These are phyloP conservation scores for Saksenaea oblongispora DNA, from an alignment of 371 early-diverging fungal genomes.

Conservation along the genomic window DNA sequence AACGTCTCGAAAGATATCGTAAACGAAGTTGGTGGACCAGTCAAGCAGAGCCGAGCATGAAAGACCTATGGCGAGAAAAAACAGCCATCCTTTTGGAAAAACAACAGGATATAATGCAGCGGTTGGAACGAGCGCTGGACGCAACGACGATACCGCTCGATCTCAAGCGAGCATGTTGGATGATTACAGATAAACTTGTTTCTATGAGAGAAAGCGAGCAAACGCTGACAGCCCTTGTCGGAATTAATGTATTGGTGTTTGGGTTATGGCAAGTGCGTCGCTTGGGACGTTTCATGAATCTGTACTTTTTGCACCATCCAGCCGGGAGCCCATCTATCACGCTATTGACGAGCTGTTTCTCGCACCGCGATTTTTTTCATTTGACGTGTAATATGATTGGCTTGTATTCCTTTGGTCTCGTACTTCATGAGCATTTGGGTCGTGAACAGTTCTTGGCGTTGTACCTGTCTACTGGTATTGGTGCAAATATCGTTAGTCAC, in stretches of 20 bases:
- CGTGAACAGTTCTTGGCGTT: conserved; percentile 68
- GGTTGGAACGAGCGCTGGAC: neutral
- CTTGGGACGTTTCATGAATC: conserved; percentile 53
- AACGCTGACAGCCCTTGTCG: conserved; percentile 51
- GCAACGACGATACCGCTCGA: neutral
- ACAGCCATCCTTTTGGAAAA: neutral
- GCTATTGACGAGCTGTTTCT: conserved; percentile 61
- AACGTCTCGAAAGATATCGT: neutral
- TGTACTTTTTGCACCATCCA: conserved; percentile 62
- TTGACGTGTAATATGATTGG: conserved; percentile 68
- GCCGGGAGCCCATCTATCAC: conserved; percentile 52
- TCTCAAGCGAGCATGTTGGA: neutral
- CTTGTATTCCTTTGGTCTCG: conserved; percentile 54
- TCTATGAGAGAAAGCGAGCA: conserved; percentile 25
- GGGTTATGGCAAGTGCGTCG: conserved; percentile 60
- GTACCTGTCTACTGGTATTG: conserved; percentile 58
- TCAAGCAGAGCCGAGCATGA: neutral
- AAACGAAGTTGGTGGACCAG: neutral
- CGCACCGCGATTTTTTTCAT: conserved; percentile 62
- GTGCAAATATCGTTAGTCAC: conserved; percentile 57
- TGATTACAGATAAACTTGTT: neutral
- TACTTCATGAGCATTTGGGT: conserved; percentile 45
- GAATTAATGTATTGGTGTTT: conserved; percentile 60
- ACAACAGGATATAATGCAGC: neutral
- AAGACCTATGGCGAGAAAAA: conserved; percentile 1